Conservation (phyloP, 139 green algal species). For the Closterium sp. region DNA sequence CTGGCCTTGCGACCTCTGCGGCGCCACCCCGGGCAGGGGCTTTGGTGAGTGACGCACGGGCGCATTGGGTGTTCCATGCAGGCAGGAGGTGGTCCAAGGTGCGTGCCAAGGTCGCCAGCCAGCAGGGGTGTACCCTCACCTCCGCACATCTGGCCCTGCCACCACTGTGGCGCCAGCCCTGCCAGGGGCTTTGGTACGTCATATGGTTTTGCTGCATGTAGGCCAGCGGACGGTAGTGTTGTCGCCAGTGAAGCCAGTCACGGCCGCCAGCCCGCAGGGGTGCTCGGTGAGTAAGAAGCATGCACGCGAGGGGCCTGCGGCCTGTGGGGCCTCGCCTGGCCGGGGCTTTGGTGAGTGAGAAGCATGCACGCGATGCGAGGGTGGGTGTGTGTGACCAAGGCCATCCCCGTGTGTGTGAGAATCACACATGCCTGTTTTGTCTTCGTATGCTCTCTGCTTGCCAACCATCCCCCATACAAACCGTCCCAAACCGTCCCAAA, state of each 20-base stretch:
- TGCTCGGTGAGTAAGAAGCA: too few species aligned
- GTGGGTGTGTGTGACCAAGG: too few species aligned
- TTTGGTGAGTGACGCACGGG: slow-evolving; percentile 41
- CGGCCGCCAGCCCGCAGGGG: slow-evolving; percentile 27
- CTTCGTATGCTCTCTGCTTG: too few species aligned
- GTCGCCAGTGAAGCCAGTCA: too few species aligned
- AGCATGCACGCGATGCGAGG: too few species aligned
- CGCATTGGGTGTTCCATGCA: background rate
- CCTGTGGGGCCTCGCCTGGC: too few species aligned
- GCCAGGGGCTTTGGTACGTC: slow-evolving; percentile 45
- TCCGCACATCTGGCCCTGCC: slow-evolving; percentile 50
- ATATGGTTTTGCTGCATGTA: background rate
- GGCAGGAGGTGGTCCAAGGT: background rate
- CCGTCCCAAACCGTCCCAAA: too few species aligned
- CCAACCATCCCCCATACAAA: too few species aligned
- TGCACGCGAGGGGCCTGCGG: too few species aligned
- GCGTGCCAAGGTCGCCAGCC: slow-evolving; percentile 25
- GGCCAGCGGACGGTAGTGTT: too few species aligned
- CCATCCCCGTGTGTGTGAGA: background rate
- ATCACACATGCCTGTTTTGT: too few species aligned
- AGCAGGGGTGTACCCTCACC: slow-evolving; percentile 38
- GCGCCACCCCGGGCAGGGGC: slow-evolving; percentile 33
- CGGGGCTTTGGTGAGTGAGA: background rate
- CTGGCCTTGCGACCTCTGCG: slow-evolving; percentile 50
- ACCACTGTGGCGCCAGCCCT: slow-evolving; percentile 42